Percentiles rank a stretch among this genome's conserved stretches.
Conservation (phyloP, 768 basidiomycete species). For the Leccinellum albellum region DNA sequence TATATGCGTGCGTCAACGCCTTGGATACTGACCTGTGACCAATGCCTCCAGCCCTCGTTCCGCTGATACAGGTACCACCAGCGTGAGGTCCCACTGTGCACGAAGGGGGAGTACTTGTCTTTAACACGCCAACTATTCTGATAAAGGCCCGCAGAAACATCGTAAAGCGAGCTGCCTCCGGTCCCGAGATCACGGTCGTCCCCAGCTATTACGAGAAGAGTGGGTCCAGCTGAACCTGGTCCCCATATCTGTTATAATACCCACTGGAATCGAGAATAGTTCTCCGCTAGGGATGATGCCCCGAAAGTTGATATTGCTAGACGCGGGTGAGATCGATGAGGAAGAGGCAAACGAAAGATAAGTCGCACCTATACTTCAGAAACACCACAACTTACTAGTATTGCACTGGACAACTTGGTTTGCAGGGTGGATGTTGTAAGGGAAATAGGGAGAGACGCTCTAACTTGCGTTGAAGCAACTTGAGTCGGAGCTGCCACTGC, state of each 20-base stretch:
- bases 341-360: neutral
- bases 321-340: neutral
- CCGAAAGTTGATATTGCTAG: slow-evolving; percentile 56
- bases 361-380: slow-evolving; percentile 51
- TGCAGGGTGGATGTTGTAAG: slow-evolving; percentile 55
- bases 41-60: slow-evolving; percentile 24
- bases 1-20: neutral
- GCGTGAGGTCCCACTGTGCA: slow-evolving; percentile 76
- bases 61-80: slow-evolving; percentile 57
- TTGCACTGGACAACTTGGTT: slow-evolving; percentile 66
- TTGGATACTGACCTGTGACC: slow-evolving; percentile 24
- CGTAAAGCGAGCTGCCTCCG: slow-evolving; percentile 59
- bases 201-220: slow-evolving; percentile 63
- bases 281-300: slow-evolving; percentile 79
- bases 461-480: slow-evolving; percentile 42
- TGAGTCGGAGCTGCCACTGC: too few relatives aligned
- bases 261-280: slow-evolving; percentile 61
- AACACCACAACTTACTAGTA: slow-evolving; percentile 57
- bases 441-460: slow-evolving; percentile 50
- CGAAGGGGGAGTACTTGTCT: slow-evolving; percentile 62
- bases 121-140: slow-evolving; percentile 55
- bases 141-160: slow-evolving; percentile 48
- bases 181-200: slow-evolving; percentile 64
- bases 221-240: slow-evolving; percentile 66
- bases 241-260: slow-evolving; percentile 38